A percentile compares a stretch with the other conserved stretches of the same genome.
Conservation (phyloP, 495 filamentous ascomycete genomes). For the Aspergillus haitiensis region DNA sequence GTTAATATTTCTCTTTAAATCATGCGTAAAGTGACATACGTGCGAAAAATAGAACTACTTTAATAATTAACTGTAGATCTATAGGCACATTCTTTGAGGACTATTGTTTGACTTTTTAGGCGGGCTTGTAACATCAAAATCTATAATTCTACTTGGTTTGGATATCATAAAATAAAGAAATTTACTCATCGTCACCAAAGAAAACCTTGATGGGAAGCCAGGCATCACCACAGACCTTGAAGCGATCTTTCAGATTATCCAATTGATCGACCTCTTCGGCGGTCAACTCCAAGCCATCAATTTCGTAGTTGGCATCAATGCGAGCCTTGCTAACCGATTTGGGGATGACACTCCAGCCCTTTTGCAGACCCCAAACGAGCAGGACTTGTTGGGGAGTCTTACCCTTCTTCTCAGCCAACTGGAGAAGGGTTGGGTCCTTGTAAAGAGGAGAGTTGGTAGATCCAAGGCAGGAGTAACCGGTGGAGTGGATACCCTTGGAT, state of each 20-base stretch:
- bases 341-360: constrained; percentile 72
- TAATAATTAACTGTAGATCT: no score
- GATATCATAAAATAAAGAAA: constrained; percentile 18
- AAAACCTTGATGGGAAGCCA: constrained; percentile 81
- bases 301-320: constrained; percentile 63
- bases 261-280: constrained; percentile 63
- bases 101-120: background rate
- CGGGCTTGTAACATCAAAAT: constrained; percentile 1
- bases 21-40: no score
- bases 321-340: constrained; percentile 64
- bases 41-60: no score
- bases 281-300: constrained; percentile 67
- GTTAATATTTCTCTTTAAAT: background rate
- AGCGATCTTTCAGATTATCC: constrained; percentile 63
- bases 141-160: constrained; percentile 18
- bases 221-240: constrained; percentile 70
- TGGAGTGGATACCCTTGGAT: constrained; percentile 66
- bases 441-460: constrained; percentile 56
- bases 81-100: background rate
- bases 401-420: constrained; percentile 64
- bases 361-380: constrained; percentile 67
- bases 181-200: constrained; percentile 81
- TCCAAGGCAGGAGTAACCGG: constrained; percentile 68
- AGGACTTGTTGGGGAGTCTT: constrained; percentile 68
- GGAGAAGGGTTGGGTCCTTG: constrained; percentile 58